Conservation (phyloP, 2,329 filamentous ascomycete species). For the Botryotinia convoluta region DNA sequence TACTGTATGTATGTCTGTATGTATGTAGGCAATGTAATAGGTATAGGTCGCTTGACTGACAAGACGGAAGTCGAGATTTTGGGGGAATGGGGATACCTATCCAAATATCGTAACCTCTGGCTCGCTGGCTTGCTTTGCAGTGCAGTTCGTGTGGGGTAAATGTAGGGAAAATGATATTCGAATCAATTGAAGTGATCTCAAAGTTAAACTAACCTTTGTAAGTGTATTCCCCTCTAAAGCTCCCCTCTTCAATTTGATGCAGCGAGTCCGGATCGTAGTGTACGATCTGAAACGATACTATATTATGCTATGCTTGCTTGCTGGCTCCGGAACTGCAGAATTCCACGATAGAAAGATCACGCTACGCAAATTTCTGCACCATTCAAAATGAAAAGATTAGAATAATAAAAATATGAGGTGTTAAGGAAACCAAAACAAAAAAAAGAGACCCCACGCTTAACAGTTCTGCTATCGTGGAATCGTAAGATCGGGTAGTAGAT, state of each 20-base stretch:
- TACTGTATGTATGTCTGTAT: neutral
- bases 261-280: slow-evolving; percentile 6
- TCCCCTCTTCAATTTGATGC: slow-evolving; percentile 11
- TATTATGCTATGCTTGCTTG: slow-evolving; percentile 8
- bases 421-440: neutral
- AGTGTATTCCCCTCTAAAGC: slow-evolving; percentile 13
- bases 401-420: neutral
- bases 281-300: neutral
- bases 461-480: slow-evolving; percentile 3
- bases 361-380: slow-evolving; percentile 15
- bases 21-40: neutral
- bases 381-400: slow-evolving; percentile 12
- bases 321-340: slow-evolving; percentile 8
- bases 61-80: slow-evolving; percentile 8
- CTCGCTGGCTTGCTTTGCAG: slow-evolving; percentile 15
- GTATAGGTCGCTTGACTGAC: slow-evolving; percentile 15
- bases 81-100: slow-evolving; percentile 7
- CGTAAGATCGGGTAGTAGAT: slow-evolving; percentile 1
- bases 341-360: slow-evolving; percentile 15
- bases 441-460: neutral
- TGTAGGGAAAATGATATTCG: slow-evolving; percentile 9
- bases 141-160: slow-evolving; percentile 13
- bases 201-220: slow-evolving; percentile 15
- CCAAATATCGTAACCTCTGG: slow-evolving; percentile 6
- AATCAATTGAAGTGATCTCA: slow-evolving; percentile 7